Evolutionary conservation across 306 rosid species (phyloP), one percentile per base, ranked within the genome.

Genomic region (Dryas drummondii): DNA sequence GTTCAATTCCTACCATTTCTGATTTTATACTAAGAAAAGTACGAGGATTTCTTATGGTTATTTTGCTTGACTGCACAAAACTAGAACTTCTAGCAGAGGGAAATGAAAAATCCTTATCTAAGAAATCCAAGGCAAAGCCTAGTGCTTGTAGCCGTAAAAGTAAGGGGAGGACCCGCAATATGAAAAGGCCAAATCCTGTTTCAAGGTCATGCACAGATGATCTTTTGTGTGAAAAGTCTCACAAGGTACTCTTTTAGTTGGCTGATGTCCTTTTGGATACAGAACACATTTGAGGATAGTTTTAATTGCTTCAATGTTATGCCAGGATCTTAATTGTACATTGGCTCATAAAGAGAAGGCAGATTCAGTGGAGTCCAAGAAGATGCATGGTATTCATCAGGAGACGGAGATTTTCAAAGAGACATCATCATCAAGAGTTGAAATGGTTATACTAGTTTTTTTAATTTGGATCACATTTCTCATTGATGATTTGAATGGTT

Each of bases 51-150:
- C 90, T 93, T 80, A 93, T 88, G 97, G 94, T 84, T 78, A 85
- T 89, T 76, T 93, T 91, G 66, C 98, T 91, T 86, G 97, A 88
- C 70, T 93, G 82, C 87, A 93, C 97, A 61, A 89, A 91, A 88
- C 88, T 80, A 80, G 98, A 93, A 85, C 93, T 93, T 68, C 52
- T 91, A 76, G 88, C 86, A 59, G 96, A 84, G 75, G 89, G 74
- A 71, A 81, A 50, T 80, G 79, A 81, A 70, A 86, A 80, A 66
- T 73, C 88, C 69, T 78, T 89, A 69, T 76, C 86, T 71, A 72
- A 81, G 81, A 93, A 88, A 86, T 61, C 88, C 76, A 93, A 88
- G 69, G 97, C 86, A 83, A 89, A 91, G 73, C 79, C 48, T 64
- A 57, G 86, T 82, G 76, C 82, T 78, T 86, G 81, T 80, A 85